Evolutionary conservation across 305 asterid species (phyloP), one percentile per base, ranked within the genome.

Genomic region (Plantago coronopus): DNA sequence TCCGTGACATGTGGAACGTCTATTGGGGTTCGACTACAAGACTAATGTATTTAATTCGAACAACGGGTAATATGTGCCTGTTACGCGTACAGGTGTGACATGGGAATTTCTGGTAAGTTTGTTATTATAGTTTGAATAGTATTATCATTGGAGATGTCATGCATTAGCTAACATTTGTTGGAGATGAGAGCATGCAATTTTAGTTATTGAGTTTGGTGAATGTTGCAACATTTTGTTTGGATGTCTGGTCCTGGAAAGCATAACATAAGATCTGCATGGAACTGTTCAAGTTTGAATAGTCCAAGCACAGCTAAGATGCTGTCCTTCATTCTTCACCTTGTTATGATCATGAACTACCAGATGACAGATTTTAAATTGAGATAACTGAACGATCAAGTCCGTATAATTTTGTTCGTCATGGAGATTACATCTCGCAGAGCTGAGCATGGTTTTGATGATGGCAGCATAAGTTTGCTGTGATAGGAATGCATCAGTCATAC

Each of bases 211-310:
- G 57, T 51, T 51, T 51, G 57, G 57, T 51, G 57, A 50, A 50
- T 51, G 18, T 51, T 17, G 23, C 57, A 51, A 23, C 58, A 53
- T 53, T 53, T 23, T 53, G 58, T 15, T 53, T 53, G 58, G 31
- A 23, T 51, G 57, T 51, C 1, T 51, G 29, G 27, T 23, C 23
- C 37, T 51, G 57, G 29, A 49, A 53, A 18, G 9, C 25, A 23
- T 1, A 18, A 48, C 20, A 53, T 53, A 53, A 13, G 40, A 14
- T 25, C 3, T 53, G 58, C 58, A 53, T 53, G 40, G 37, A 51
- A 23, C 19, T 23, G 38, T 51, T 51, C 57, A 23, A 25, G 58
- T 53, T 53, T 53, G 58, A 53, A 53, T 53, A 53, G 58, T 53
- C 58, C 0, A 25, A 23, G 42, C 58, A 53, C 8, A 53, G 31